These are phyloP conservation scores for Ephemerocybe angulata DNA, from an alignment of 768 basidiomycete species.

Conservation along the genomic window DNA sequence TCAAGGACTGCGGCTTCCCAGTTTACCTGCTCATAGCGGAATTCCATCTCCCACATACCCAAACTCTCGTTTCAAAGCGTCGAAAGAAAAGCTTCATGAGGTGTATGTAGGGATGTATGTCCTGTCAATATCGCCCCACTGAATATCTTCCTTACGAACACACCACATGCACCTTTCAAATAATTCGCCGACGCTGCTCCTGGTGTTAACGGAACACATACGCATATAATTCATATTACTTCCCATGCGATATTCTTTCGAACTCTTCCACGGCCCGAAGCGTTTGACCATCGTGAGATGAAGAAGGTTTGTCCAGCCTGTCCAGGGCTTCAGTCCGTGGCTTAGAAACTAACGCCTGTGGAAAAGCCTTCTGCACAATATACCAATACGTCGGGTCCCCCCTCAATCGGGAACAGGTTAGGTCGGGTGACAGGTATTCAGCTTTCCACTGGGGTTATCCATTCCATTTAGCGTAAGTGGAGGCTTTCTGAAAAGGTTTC, in stretches of 20 bases:
- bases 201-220: background rate
- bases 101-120: too few relatives aligned
- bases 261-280: background rate
- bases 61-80: too few relatives aligned
- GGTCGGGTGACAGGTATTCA: background rate
- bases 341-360: background rate
- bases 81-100: too few relatives aligned
- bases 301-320: background rate
- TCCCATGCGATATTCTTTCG: background rate
- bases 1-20: too few relatives aligned
- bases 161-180: too few relatives aligned
- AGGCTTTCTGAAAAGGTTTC: background rate
- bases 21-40: too few relatives aligned
- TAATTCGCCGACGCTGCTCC: background rate
- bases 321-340: background rate
- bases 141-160: too few relatives aligned
- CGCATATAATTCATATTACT: background rate
- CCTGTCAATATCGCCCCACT: too few relatives aligned
- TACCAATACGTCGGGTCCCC: background rate
- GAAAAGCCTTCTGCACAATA: background rate
- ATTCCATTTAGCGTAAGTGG: background rate
- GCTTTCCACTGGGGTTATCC: background rate
- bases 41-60: too few relatives aligned
- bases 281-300: background rate
- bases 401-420: background rate